These are phyloP conservation scores for Penstemon davidsonii DNA, from an alignment of 257 asterid species.

Conservation along the genomic window DNA sequence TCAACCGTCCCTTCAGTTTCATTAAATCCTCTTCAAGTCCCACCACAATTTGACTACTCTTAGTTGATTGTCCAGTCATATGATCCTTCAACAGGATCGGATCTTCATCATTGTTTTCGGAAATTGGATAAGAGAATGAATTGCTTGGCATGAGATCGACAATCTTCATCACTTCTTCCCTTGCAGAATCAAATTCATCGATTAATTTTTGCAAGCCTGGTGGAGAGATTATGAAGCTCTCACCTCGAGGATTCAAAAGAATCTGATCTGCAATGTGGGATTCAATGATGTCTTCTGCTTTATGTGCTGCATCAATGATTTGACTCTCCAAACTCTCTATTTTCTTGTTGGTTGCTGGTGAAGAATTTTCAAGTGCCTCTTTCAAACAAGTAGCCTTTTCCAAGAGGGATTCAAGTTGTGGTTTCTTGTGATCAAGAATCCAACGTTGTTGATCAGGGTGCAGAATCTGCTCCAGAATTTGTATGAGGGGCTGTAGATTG, in stretches of 20 bases:
- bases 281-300: constrained; percentile 12
- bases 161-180: not conserved
- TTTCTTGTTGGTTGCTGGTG: not conserved
- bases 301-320: not conserved
- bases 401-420: constrained; percentile 25
- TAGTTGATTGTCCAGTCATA: too few relatives aligned
- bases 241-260: not conserved
- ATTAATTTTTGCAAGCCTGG: not conserved
- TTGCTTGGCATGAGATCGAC: not conserved
- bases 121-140: not conserved
- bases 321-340: not conserved
- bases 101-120: not conserved
- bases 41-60: not conserved
- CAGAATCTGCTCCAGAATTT: constrained; percentile 23
- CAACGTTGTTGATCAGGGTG: constrained; percentile 12
- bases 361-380: not conserved
- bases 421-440: constrained; percentile 20
- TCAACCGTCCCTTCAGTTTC: constrained; percentile 5
- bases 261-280: not conserved
- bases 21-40: constrained; percentile 13
- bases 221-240: not conserved
- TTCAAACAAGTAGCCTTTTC: not conserved
- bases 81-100: too few relatives aligned
- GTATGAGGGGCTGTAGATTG: constrained; percentile 25
- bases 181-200: not conserved